These are phyloP conservation scores for Anisodus tanguticus DNA, from an alignment of 257 asterid genomes.

Conservation along the genomic window DNA sequence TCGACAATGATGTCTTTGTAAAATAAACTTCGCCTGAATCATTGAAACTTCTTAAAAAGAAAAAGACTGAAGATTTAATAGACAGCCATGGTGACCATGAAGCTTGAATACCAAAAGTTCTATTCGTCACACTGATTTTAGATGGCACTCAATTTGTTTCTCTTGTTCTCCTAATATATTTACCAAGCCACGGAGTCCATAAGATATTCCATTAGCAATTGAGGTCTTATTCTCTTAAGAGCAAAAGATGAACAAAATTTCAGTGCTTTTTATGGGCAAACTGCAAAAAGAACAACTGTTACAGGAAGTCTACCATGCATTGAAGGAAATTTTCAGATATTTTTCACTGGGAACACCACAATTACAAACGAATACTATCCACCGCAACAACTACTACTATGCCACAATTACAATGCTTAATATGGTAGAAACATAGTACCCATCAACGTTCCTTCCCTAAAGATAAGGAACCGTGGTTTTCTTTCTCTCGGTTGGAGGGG, in stretches of 20 bases:
- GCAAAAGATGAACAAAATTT: not conserved
- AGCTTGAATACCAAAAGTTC: not conserved
- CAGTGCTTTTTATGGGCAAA: conserved; percentile 1
- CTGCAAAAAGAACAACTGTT: not conserved
- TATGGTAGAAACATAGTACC: not conserved
- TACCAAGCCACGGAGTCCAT: not conserved
- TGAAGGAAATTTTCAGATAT: not conserved
- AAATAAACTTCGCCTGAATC: not conserved
- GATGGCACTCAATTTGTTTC: not conserved
- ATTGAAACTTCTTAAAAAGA: not conserved
- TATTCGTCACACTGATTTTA: not conserved
- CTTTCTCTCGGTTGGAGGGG: not conserved
- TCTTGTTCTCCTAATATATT: not conserved
- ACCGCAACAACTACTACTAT: not conserved
- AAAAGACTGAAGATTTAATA: conserved; percentile 5
- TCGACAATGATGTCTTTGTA: not conserved
- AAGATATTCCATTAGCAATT: not conserved
- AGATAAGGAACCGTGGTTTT: not conserved
- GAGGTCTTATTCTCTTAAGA: not conserved
- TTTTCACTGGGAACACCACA: not conserved
- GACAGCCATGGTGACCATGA: not conserved
- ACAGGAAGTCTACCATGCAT: conserved; percentile 2
- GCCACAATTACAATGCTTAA: not conserved
- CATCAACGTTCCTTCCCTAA: not conserved
- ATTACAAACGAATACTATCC: not conserved